Evolutionary conservation across 345 rosid species (phyloP), one percentile per base, ranked within the genome.

Genomic region (Trapa bicornis): DNA sequence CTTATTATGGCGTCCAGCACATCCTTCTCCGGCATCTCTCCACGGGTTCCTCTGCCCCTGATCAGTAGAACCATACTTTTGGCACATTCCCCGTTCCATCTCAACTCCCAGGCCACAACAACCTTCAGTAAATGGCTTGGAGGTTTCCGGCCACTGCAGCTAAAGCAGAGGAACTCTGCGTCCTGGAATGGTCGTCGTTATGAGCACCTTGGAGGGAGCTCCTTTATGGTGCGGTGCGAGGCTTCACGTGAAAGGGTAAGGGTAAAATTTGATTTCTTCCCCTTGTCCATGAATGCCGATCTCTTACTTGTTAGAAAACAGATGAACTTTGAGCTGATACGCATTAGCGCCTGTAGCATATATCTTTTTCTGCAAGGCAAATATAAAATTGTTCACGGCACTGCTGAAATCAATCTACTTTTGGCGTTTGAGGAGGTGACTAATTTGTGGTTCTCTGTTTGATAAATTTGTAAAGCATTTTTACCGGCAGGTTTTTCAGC

Each of bases 401-500:
- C 3, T 50, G 56, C 56, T 15, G 22, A 5, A 15, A 50, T 17
- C 53, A 0, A 48, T 48, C 53, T 48, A 50, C 56, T 2, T 14
- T 5, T 50, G 6, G 65, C 22, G 37, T 8, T 37, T 16, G 39
- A 41, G 39, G 37, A 14, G 37, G 61, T 70, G 67, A 17, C 16
- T 61, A 64, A 41, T 36, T 36, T 62, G 45, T 13, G 39, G 22
- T 62, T 37, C n/a, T 4, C 6, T 39, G 11, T 60, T 60, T 60
- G 64, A 37, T 60, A 32, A 11, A 29, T 60, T 15, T 60, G 64
- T 32, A 41, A 47, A 65, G 10, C 37, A 65, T 38, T 43, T 36
- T 65, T 3, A 43, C 16, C 74, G 57, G 65, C 80, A 95, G 99
- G 88, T 91, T 35, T 84, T 96, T 3, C 99, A 91, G 68, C 96